Conservation (phyloP, 2,329 filamentous ascomycete species). For the Scytalidium sp. region DNA sequence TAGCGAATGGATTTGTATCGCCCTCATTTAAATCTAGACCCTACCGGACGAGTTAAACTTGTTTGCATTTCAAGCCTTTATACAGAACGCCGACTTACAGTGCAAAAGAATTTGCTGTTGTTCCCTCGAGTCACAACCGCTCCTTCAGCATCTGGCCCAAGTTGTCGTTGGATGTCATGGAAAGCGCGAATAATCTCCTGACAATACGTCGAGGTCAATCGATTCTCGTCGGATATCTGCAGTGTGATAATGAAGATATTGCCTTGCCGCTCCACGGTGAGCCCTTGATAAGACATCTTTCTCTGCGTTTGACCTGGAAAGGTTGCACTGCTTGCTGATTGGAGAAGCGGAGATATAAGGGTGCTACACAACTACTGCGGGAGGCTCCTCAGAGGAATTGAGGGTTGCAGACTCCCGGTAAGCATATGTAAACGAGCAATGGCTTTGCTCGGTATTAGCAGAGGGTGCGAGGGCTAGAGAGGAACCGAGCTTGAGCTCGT, state of each 20-base stretch:
- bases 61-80: not conserved
- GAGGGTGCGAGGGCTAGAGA: not conserved
- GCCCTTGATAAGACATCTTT: constrained; percentile 31
- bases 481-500: not conserved
- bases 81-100: constrained; percentile 19
- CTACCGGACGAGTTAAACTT: not conserved
- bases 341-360: too few relatives aligned
- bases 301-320: not conserved
- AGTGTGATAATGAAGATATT: constrained; percentile 51
- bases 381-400: too few relatives aligned
- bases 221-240: constrained; percentile 51
- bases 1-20: constrained; percentile 30
- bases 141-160: constrained; percentile 45
- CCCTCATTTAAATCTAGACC: constrained; percentile 38
- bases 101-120: constrained; percentile 46
- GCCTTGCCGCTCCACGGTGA: constrained; percentile 42
- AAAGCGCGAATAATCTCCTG: constrained; percentile 51
- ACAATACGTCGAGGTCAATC: constrained; percentile 42
- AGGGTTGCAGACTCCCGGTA: not conserved
- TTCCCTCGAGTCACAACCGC: constrained; percentile 50
- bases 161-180: constrained; percentile 39
- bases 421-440: not conserved
- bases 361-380: too few relatives aligned
- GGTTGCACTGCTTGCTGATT: not conserved
- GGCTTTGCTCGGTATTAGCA: not conserved